These are phyloP conservation scores for Nymphaea thermarum DNA, from an alignment of 164 flowering plant genomes.

Conservation along the genomic window DNA sequence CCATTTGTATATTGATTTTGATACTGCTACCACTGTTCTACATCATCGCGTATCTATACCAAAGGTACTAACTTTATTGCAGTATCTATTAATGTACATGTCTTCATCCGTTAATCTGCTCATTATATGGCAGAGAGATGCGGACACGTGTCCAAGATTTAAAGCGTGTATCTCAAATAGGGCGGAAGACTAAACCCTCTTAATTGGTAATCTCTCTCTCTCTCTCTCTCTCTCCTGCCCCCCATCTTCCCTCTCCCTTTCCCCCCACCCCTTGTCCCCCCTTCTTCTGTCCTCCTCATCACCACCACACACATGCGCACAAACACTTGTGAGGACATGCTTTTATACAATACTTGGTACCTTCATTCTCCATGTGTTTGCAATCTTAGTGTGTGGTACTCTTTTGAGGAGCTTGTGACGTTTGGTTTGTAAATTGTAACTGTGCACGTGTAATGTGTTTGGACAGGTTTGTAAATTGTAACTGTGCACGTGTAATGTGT, in stretches of 20 bases:
- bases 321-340: too few relatives aligned
- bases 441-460: too few relatives aligned
- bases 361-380: too few relatives aligned
- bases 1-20: constrained; percentile 58
- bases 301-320: too few relatives aligned
- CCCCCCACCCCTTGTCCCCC: too few relatives aligned
- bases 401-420: too few relatives aligned
- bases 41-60: constrained; percentile 56
- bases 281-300: too few relatives aligned
- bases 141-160: constrained; percentile 52
- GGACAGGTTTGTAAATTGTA: too few relatives aligned
- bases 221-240: neutral
- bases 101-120: neutral
- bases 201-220: constrained; percentile 17
- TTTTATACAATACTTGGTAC: too few relatives aligned
- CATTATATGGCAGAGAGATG: constrained; percentile 38
- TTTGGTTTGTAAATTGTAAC: too few relatives aligned
- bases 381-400: too few relatives aligned
- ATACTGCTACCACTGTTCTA: constrained; percentile 89
- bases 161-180: constrained; percentile 43
- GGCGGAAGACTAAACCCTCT: constrained; percentile 30
- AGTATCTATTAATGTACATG: neutral
- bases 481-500: too few relatives aligned
- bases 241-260: neutral
- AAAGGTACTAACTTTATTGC: constrained; percentile 33